Base-by-base conservation (phyloP, 495 filamentous ascomycete genomes). In the Daldinia decipiens region DNA sequence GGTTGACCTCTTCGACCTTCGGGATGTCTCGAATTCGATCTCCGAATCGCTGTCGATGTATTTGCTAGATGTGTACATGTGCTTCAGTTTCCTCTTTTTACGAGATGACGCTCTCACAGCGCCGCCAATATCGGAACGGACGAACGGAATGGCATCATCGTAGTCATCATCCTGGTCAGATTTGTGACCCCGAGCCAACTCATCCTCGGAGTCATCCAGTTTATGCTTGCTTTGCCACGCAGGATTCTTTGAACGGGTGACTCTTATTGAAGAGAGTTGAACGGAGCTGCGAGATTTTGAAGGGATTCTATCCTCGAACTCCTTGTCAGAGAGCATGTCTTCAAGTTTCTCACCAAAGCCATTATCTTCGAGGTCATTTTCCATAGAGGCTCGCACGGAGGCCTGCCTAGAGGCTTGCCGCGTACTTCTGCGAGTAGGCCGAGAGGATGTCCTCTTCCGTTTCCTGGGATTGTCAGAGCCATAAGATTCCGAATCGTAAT, bases 1-100 rank as follows among this genome's bases (percentile, higher is more conserved):
- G 24, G 72, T 83, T 12, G 80, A 74, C 2, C 88, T 79, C 3
- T 74, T 79, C n/a, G 88, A 90, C n/a, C 84, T 80, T 58, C 87
- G 82, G 13, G 79, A 76, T 50, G 79, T 72, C 68, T 84, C 82
- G 60, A 82, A 80, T 43, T 82, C 83, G 21, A 82, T 83, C n/a
- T 81, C 79, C 0, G 81, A 82, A 45, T 78, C 77, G 7, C 63
- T 73, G 13, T 62, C 72, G 11, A 63, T 12, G 24, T 38, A 58
- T 53, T 21, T 71, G 15, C 12, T 57, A 27, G 56, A 34, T 8
- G 4, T 39, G 38, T 19, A 32, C 7, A 21, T 32, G 29, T 19
- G 57, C 40, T 64, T 66, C 6, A 32, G 59, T 38, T 53, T 65
- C 32, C 36, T 34, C 34, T 58, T 72, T 39, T 54, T 72, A n/a